Evolutionary conservation across 352 stramenopile species (phyloP).

Genomic region (Albugo laibachii): DNA sequence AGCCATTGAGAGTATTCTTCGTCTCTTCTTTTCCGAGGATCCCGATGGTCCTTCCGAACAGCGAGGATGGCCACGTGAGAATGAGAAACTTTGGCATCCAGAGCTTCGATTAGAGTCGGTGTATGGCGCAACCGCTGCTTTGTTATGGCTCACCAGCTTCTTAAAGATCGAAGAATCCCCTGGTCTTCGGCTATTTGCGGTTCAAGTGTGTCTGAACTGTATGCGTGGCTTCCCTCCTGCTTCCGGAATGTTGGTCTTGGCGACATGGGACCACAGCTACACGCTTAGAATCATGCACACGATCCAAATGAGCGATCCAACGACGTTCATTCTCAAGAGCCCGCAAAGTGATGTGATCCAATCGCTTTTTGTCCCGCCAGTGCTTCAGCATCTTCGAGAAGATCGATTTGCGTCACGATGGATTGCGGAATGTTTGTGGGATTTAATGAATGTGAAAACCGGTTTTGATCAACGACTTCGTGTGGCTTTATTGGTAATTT

Average conservation of each 20-base stretch:
- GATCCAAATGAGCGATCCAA: conserved; percentile 64
- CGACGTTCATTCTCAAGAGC: conserved; percentile 50
- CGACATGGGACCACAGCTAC: conserved; percentile 68
- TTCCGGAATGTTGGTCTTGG: conserved; percentile 49
- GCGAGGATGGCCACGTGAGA: not conserved
- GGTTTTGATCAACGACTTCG: conserved; percentile 50
- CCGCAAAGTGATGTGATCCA: conserved; percentile 53
- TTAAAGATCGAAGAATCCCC: conserved; percentile 44
- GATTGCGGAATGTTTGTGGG: conserved; percentile 48
- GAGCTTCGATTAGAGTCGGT: conserved; percentile 18
- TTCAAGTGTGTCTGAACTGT: conserved; percentile 68
- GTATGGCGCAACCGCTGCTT: conserved; percentile 39
- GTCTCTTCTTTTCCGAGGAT: conserved; percentile 69
- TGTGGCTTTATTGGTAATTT: conserved; percentile 54
- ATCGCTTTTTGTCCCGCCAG: conserved; percentile 34
- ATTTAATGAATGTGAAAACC: conserved; percentile 41
- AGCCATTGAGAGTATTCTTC: conserved; percentile 68
- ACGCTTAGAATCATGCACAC: conserved; percentile 44
- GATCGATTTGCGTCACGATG: conserved; percentile 50
- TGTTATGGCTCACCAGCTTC: conserved; percentile 47
- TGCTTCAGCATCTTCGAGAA: conserved; percentile 38
- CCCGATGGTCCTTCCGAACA: conserved; percentile 5
- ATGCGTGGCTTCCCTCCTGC: conserved; percentile 51
- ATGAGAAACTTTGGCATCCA: conserved; percentile 1
- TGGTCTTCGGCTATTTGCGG: conserved; percentile 45